Base-by-base conservation (phyloP, 2,329 filamentous ascomycete species). In the Beauveria australis region DNA sequence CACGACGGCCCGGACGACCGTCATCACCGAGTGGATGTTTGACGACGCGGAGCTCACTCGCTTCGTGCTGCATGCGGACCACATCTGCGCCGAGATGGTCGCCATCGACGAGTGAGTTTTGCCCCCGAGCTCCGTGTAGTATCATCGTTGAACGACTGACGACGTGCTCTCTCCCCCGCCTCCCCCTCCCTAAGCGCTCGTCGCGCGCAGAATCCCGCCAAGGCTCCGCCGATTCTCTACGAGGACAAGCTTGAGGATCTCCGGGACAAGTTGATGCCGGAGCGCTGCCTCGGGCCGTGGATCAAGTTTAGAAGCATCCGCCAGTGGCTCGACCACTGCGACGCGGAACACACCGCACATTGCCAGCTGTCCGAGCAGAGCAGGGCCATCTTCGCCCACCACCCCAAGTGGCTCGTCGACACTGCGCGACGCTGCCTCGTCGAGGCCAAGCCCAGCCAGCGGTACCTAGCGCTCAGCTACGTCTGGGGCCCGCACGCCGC, bases 381-480 rank as follows among this genome's bases (percentile, higher is more conserved):
- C 57, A 18, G 19, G 4, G 26, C 16, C 7, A 47, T 60, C 41
- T 60, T 60, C 24, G 49, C 49, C n/a, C 57, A 60, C 43, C 57
- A 53, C 49, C 57, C 57, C 1, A 18, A 18, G 7, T 60, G 57
- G 57, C 57, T 60, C 19, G 49, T 60, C 49, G 57, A 60, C 49
- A 51, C 53, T 51, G 49, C 19, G 28, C 49, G 49, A 9, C 57
- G 49, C 24, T 22, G 57, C 41, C 57, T 60, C 28, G 57, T 60
- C 19, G 37, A 16, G 12, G 57, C 57, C 16, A 9, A 6, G 40
- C 57, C 57, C 28, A 49, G 49, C 7, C 57, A 60, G 41, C 57
- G 49, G n/a, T 66, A 66, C 40, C n/a, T 64, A 18, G 65, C 65
- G 1, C 59, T 66, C 8, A 66, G 65, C 60, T 66, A 66, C 18